Base-by-base conservation (phyloP, 306 rosid genomes). In the Prunus davidiana region DNA sequence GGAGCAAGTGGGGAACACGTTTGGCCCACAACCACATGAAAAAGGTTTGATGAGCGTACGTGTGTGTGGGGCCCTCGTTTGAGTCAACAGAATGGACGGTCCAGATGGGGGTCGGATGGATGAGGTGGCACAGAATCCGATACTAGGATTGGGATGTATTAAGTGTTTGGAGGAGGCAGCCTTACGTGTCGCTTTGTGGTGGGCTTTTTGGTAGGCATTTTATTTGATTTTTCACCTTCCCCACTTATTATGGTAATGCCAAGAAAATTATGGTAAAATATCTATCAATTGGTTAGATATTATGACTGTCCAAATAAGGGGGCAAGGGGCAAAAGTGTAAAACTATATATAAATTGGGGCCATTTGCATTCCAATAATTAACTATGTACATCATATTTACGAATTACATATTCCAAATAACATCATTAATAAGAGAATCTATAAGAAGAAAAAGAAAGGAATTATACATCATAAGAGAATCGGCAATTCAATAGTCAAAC, bases 1-100 rank as follows among this genome's bases (percentile, higher is more conserved):
- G 4, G 27, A 49, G 60, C 62, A 81, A 71, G 84, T 81, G 81
- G 81, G 51, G 43, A 57, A 67, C 78, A 81, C 70, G 55, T 25
- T 14, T 76, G 81, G 77, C 78, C 75, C 78, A 81, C 84, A 22
- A 25, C 50, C 69, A 19, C 45, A 32, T 13, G 27, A 22, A 63
- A 63, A 62, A 70, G 47, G 43, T 12, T 70, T 52, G 69, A 32
- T 73, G 71, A 60, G 75, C 19, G 22, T 67, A 18, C 41, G 2
- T 14, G 65, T 46, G 55, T 10, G 73, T 24, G 57, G 47, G 22
- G 57, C 12, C 45, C 30, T 3, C 3, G 15, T 13, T 27, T 2
- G 52, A 8, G 62, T 56, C 64, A 73, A 30, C 41, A 54, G 8
- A 64, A 64, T 49, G 58, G 64, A 47, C 71, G 81, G 81, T 47